Base-by-base conservation (phyloP, 1,284 basidiomycete species). In the Ceratobasidium sp. region DNA sequence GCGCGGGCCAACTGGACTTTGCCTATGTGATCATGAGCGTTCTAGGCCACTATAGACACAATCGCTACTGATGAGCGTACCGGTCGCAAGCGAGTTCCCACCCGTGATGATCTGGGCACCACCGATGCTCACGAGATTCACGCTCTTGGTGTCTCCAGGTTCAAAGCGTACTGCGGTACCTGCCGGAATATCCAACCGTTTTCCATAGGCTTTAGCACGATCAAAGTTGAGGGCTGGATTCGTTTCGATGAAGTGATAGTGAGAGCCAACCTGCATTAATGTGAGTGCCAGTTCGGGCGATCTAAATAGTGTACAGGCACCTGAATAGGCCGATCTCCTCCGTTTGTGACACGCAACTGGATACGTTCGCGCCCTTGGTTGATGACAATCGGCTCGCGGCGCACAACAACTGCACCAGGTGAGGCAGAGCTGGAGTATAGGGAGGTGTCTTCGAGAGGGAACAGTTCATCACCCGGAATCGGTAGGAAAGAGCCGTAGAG, bases 111-210 rank as follows among this genome's bases (percentile, higher is more conserved):
- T 80, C 77, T 88, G 86, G 0, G 81, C 80, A 0, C 96, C 97
- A 14, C 88, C 91, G 52, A 97, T 92, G 26, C 88, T 81, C 71
- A 94, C 93, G 2, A 99, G 87, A 0, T 87, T 87, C 34, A 98
- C 93, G 0, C 91, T 90, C 82, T 95, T 96, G 32, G 82, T 80
- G 77, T 97, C 94, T 8, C 96, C 96, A 0, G 97, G 97, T 79
- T 99, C 97, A 79, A 99, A 99, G 21, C 97, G 89, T 4, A 98
- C 92, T 1, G 97, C 96, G 0, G 96, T 98, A 6, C 95, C 97
- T 0, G 97, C 91, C 0, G 96, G 84, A 62, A 98, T 96, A 80
- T 99, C 95, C 2, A 99, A 88, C 18, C 93, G 87, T 77, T 88
- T 95, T 3, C 93, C 93, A 73, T 96, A 91, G 0, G 95, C 88